phyloP scores from a whole-genome alignment of 208 protist species.

The Trypanosomatidae sp. region DNA sequence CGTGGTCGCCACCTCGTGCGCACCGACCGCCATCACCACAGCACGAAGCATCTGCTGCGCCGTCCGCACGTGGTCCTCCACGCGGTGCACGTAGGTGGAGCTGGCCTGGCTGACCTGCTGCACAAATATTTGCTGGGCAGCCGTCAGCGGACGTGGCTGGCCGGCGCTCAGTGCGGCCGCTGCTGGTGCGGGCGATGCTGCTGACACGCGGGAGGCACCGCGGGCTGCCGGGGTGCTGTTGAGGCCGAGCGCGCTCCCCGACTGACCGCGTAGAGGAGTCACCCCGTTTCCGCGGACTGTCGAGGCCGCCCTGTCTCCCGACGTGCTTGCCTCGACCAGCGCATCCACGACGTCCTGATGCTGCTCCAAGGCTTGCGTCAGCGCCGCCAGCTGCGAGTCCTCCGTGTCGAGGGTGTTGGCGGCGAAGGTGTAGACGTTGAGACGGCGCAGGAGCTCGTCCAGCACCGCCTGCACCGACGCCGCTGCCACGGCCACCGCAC shows the following conservation, averaged over 20 bases:
- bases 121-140: constrained; percentile 25
- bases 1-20: constrained; percentile 8
- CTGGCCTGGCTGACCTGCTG: constrained; percentile 42
- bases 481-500: constrained; percentile 1
- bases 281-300: no score
- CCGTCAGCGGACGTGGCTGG: constrained; percentile 2
- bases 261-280: constrained; percentile 17
- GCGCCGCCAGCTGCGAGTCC: constrained; percentile 30
- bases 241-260: constrained; percentile 6
- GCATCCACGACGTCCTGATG: constrained; percentile 28
- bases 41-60: constrained; percentile 33
- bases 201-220: not conserved
- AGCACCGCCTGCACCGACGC: constrained; percentile 30
- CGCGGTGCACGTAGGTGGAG: constrained; percentile 42
- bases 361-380: constrained; percentile 25
- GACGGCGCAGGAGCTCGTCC: constrained; percentile 35
- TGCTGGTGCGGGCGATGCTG: not conserved
- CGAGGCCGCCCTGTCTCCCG: not conserved
- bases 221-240: constrained; percentile 20
- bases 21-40: constrained; percentile 28
- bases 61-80: constrained; percentile 49
- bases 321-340: constrained; percentile 11
- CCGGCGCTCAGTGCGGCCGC: not conserved
- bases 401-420: constrained; percentile 39
- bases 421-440: constrained; percentile 30